Conservation (phyloP, 2,329 filamentous ascomycete species). For the Aspergillus sp. region DNA sequence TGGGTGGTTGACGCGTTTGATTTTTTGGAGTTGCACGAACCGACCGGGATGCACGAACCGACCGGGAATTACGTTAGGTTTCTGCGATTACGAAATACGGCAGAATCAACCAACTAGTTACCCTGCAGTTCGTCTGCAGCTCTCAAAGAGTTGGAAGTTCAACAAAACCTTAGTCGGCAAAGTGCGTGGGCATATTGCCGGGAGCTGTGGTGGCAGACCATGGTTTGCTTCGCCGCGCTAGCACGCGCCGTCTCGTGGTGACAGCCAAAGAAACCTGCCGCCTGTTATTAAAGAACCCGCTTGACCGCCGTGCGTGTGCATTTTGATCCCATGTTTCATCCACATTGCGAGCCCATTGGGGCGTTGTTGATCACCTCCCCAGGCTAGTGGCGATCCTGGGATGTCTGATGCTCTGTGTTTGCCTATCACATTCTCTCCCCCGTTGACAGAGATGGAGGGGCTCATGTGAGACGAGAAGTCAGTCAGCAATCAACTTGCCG, state of each 20-base stretch:
- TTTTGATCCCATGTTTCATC: conserved; percentile 11
- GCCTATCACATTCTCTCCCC: conserved; percentile 9
- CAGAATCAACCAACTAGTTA: not conserved
- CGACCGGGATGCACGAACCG: no score
- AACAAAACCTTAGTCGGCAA: not conserved
- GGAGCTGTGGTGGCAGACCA: conserved; percentile 1
- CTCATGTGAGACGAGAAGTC: conserved; percentile 1
- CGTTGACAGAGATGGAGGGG: not conserved
- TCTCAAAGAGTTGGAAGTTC: not conserved
- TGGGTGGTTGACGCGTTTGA: no score
- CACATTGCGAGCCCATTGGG: not conserved
- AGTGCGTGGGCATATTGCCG: conserved; percentile 9
- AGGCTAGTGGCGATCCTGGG: conserved; percentile 10
- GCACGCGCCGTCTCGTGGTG: not conserved
- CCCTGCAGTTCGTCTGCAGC: not conserved
- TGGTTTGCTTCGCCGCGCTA: conserved; percentile 2
- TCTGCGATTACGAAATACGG: not conserved
- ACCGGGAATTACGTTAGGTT: no score
- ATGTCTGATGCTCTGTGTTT: conserved; percentile 5
- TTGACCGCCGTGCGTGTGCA: conserved; percentile 4
- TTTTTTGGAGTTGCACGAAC: no score
- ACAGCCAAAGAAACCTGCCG: not conserved
- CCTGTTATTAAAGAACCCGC: conserved; percentile 4
- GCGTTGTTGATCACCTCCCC: conserved; percentile 6
- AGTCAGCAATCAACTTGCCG: not conserved